These are phyloP conservation scores for Cryptococcus jaspeensis DNA, from an alignment of 1,284 basidiomycete species.

Conservation along the genomic window DNA sequence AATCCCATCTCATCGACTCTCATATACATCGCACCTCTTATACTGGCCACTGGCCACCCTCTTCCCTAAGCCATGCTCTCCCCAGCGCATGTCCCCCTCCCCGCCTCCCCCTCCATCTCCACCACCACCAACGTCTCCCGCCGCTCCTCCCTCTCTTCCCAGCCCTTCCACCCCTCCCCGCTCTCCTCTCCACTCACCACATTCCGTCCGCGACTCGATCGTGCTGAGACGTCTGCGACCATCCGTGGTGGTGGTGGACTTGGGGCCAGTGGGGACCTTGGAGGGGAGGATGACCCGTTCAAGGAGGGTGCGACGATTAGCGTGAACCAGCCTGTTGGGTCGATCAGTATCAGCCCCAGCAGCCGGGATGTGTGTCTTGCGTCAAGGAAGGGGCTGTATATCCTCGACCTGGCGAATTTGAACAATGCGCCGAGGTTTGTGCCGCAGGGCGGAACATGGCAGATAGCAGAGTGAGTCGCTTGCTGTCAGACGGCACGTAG, in stretches of 20 bases:
- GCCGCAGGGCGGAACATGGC: constrained; percentile 94
- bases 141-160: constrained; percentile 11
- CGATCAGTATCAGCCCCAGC: constrained; percentile 52
- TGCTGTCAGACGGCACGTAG: no score
- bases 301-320: constrained; percentile 43
- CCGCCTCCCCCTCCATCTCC: constrained; percentile 14
- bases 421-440: constrained; percentile 85
- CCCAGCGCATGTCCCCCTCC: constrained; percentile 18
- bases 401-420: constrained; percentile 88
- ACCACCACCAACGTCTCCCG: constrained; percentile 5
- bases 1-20: not conserved
- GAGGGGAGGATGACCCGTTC: constrained; percentile 33
- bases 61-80: constrained; percentile 13
- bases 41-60: not conserved
- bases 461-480: constrained; percentile 68
- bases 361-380: constrained; percentile 53
- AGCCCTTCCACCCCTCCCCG: constrained; percentile 13
- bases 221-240: constrained; percentile 25
- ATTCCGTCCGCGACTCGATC: constrained; percentile 28
- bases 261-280: not conserved
- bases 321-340: constrained; percentile 54
- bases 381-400: constrained; percentile 89
- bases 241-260: constrained; percentile 12
- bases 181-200: constrained; percentile 26
- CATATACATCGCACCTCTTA: not conserved